These are phyloP conservation scores for Plasmodium falciparum DNA, from an alignment of 169 alveolate species.

Conservation along the genomic window DNA sequence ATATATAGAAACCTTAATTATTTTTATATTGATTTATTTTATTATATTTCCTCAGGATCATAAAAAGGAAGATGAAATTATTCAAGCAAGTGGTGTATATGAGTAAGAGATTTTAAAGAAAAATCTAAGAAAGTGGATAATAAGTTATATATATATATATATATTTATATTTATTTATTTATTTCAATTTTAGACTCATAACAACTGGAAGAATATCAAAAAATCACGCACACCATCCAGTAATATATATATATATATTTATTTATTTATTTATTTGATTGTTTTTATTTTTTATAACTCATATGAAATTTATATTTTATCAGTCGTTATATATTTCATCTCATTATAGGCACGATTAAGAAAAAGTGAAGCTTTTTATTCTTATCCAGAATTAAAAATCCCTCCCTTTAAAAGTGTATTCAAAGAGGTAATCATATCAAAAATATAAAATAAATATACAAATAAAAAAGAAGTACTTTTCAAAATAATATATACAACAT, in stretches of 20 bases:
- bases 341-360: constrained; percentile 26
- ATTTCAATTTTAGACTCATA: constrained; percentile 26
- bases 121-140: background rate
- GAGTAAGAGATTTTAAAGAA: constrained; percentile 11
- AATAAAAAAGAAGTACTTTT: background rate
- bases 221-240: constrained; percentile 50
- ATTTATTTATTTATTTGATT: background rate
- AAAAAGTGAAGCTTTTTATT: constrained; percentile 19
- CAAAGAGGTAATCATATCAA: constrained; percentile 26
- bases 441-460: background rate
- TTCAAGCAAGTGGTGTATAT: constrained; percentile 45
- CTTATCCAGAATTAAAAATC: constrained; percentile 15
- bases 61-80: background rate
- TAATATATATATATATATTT: constrained; percentile 2
- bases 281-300: background rate
- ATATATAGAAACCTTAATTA: background rate
- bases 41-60: background rate
- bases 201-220: constrained; percentile 32
- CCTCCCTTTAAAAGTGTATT: constrained; percentile 52
- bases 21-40: background rate
- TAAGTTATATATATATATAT: too few relatives aligned
- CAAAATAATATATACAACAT: background rate
- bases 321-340: background rate
- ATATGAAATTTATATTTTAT: too few relatives aligned
- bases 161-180: too few relatives aligned